Evolutionary conservation across 179 eudicot species (phyloP).

Genomic region (Spinacia oleracea): DNA sequence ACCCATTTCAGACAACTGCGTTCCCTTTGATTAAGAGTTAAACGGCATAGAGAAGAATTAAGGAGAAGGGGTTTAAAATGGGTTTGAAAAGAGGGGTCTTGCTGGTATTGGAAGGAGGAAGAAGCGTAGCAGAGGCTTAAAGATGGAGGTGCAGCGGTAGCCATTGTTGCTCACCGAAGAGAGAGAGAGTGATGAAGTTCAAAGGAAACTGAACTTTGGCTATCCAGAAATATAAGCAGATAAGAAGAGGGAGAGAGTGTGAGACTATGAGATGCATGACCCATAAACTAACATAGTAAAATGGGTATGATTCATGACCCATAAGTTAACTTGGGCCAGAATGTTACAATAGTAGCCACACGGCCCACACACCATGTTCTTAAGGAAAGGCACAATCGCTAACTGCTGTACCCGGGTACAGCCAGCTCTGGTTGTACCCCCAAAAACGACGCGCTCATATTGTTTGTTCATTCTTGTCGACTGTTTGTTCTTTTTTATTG

Average conservation of each 20-base stretch:
- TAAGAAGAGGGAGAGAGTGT: conserved; percentile 5
- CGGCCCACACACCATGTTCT: no score
- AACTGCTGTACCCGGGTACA: no score
- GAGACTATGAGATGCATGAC: no score
- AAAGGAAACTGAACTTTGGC: background rate
- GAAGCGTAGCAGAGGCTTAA: conserved; percentile 30
- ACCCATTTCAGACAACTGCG: conserved; percentile 30
- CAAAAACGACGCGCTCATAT: no score
- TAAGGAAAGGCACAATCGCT: no score
- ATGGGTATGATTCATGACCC: no score
- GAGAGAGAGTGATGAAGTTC: background rate
- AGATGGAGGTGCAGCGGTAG: conserved; percentile 34
- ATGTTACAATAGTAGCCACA: no score
- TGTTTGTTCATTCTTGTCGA: no score
- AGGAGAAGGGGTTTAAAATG: conserved; percentile 26
- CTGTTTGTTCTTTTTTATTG: no score
- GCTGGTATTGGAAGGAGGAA: conserved; percentile 28
- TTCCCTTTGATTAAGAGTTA: conserved; percentile 35
- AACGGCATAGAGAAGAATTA: conserved; percentile 36
- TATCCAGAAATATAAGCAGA: background rate
- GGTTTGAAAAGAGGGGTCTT: conserved; percentile 37
- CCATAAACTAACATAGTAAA: no score
- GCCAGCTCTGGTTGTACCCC: no score
- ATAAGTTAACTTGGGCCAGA: no score
- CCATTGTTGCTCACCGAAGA: conserved; percentile 21